Base-by-base conservation (phyloP, 306 rosid species). In the Begonia loranthoides region DNA sequence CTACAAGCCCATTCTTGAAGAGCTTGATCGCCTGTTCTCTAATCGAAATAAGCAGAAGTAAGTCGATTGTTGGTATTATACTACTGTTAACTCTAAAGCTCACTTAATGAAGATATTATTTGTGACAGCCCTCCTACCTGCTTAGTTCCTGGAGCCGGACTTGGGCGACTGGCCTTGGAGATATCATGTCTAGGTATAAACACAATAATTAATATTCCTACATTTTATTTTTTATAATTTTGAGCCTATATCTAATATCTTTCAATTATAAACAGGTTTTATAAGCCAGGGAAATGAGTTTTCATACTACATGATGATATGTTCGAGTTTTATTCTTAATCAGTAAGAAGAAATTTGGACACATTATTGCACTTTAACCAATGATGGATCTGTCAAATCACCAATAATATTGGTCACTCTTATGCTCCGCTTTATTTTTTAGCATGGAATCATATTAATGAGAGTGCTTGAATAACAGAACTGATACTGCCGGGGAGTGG, bases 121-220 rank as follows among this genome's bases (percentile, higher is more conserved):
- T 66, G 57, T 19, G 55, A 64, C 87, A 90, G 99, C 63, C 83
- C 99, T 68, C 95, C 94, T 66, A 59, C 95, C 46, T 90, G 99
- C 74, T 90, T 90, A 77, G 95, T 86, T 73, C 99, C 99, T 57
- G 99, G 99, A 58, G 95, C 95, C 69, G 99, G 99, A 78, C 95
- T 90, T 52, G 99, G 99, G 55, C 70, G 99, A 71, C 68, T 90
- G 76, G 95, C 99, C 56, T 62, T 90, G 66, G 95, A 90, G 75
- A 86, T 90, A 58, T 90, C 99, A 46, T 71, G 82, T 69, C 73
- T 71, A 74, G 99, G 99, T 90, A 56, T 17, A 74, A 60, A 58
- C 40, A 10, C 33, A 48, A n/a, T 43, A 6, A 28, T 28, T 28
- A 2, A 28, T 28, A 28, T 28, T 28, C 34, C 34, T 28, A 5